Conservation (phyloP, 371 early-diverging fungal species). For the Apophysomyces elegans region DNA sequence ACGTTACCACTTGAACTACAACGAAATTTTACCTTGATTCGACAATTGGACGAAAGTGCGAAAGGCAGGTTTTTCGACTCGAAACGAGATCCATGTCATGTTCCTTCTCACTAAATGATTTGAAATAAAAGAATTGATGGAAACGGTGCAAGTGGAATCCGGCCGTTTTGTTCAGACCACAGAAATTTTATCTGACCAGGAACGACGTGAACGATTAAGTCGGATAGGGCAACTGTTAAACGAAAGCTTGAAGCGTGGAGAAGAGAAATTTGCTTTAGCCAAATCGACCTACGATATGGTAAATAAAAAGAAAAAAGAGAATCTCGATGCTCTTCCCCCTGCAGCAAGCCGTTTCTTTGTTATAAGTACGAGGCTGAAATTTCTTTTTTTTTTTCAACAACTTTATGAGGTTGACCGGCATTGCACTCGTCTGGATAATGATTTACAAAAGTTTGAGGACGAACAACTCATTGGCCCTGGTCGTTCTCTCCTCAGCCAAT, state of each 20-base stretch:
- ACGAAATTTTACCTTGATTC: slow-evolving; percentile 89
- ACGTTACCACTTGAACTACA: slow-evolving; percentile 86
- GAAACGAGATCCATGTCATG: background rate
- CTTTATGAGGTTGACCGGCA: slow-evolving; percentile 81
- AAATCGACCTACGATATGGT: slow-evolving; percentile 93
- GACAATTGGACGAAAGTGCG: slow-evolving; percentile 86
- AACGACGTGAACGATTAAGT: slow-evolving; percentile 60
- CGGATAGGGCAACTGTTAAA: slow-evolving; percentile 63
- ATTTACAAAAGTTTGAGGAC: slow-evolving; percentile 88
- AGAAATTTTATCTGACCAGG: slow-evolving; percentile 46
- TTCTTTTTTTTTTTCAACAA: background rate
- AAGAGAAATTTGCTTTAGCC: slow-evolving; percentile 92
- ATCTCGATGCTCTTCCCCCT: background rate
- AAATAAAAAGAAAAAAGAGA: slow-evolving; percentile 18
- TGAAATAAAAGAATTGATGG: slow-evolving; percentile 54
- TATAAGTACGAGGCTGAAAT: background rate
- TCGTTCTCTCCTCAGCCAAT: background rate
- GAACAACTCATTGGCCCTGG: slow-evolving; percentile 77
- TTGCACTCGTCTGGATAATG: slow-evolving; percentile 89
- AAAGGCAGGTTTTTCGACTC: slow-evolving; percentile 51
- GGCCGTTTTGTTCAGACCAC: slow-evolving; percentile 40
- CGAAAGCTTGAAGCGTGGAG: slow-evolving; percentile 84
- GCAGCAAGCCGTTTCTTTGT: background rate
- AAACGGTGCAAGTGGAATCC: slow-evolving; percentile 57
- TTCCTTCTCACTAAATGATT: background rate